phyloP scores from a whole-genome alignment of 495 filamentous ascomycete species.

The Daldinia bambusicola region DNA sequence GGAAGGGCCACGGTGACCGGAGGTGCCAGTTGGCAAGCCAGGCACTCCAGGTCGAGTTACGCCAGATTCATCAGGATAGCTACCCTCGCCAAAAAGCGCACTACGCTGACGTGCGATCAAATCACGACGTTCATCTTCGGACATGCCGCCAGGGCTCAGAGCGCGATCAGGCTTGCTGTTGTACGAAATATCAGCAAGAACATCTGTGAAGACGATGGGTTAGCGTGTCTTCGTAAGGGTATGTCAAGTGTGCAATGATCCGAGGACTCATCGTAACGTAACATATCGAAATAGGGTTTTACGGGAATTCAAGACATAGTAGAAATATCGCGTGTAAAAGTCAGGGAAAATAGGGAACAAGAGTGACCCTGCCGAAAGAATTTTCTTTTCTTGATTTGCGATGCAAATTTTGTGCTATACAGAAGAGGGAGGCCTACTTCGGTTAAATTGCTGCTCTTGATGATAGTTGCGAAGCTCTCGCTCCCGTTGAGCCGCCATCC shows the following conservation, averaged over 20 bases:
- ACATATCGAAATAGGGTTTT: conserved; percentile 40
- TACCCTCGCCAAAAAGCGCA: conserved; percentile 84
- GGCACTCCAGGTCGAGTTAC: conserved; percentile 61
- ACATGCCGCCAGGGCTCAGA: conserved; percentile 87
- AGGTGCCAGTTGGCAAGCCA: conserved; percentile 63
- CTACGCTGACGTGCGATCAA: conserved; percentile 95
- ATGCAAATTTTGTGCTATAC: conserved; percentile 65
- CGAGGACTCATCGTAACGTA: conserved; percentile 44
- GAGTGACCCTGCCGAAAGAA: conserved; percentile 52
- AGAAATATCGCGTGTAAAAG: conserved; percentile 46
- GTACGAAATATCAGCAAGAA: conserved; percentile 81
- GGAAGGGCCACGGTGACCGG: conserved; percentile 65
- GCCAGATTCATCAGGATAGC: conserved; percentile 70
- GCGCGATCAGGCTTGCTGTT: conserved; percentile 86
- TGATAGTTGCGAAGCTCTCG: conserved; percentile 99
- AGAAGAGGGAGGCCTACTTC: conserved; percentile 83
- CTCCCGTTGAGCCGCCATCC: conserved; percentile 98
- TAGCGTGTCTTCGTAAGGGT: conserved; percentile 47
- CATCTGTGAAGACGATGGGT: conserved; percentile 68
- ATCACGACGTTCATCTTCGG: conserved; percentile 94
- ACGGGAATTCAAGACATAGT: conserved; percentile 44
- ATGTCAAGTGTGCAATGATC: conserved; percentile 31
- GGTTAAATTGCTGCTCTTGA: conserved; percentile 99
- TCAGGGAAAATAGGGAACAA: conserved; percentile 51
- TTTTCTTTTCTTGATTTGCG: conserved; percentile 60